Evolutionary conservation across 768 basidiomycete species (phyloP), one percentile per base, ranked within the genome.

Genomic region (Boletus pseudopeckii): DNA sequence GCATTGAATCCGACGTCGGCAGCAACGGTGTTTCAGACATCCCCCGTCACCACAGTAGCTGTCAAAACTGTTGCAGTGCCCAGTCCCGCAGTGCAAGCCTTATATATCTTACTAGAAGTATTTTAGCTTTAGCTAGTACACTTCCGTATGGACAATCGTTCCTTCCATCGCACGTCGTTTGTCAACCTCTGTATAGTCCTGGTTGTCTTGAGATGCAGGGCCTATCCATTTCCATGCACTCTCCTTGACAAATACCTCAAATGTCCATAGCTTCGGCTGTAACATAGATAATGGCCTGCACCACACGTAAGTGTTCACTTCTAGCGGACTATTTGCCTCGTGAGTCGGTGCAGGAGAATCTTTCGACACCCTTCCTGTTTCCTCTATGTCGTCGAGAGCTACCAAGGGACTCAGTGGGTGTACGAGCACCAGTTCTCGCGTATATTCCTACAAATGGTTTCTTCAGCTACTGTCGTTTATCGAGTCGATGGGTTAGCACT

Each of bases 151-250:
- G 17, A 58, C 53, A 28, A 74, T 74, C 15, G 45, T 53, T 3
- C 75, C 76, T 3, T 62, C 65, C 75, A 73, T 72, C n/a, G 69
- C 74, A 32, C 72, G 69, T 52, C 75, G 70, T 52, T 73, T 70
- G 61, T 85, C 86, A 5, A 85, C 79, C 53, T 82, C 80, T n/a
- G 60, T 69, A 52, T 77, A 81, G 51, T 81, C 75, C 18, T 62
- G 54, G 5, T 75, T 74, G 4, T 62, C 55, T 20, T 63, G 53
- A 18, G 72, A 69, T 7, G 61, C 71, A 9, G 64, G 56, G 1
- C 81, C 82, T 37, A 87, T 77, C 92, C 93, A 95, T 53, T 86
- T 86, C 78, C 82, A 82, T 2, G 89, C 85, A 58, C 83, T 88
- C 30, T 88, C 80, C 62, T 72, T 70, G 30, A 96, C 77, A 63